Percentiles rank a stretch among this genome's conserved stretches.
These are phyloP conservation scores for Alternaria sp. DNA, from an alignment of 2,329 filamentous ascomycete species.

Conservation along the genomic window DNA sequence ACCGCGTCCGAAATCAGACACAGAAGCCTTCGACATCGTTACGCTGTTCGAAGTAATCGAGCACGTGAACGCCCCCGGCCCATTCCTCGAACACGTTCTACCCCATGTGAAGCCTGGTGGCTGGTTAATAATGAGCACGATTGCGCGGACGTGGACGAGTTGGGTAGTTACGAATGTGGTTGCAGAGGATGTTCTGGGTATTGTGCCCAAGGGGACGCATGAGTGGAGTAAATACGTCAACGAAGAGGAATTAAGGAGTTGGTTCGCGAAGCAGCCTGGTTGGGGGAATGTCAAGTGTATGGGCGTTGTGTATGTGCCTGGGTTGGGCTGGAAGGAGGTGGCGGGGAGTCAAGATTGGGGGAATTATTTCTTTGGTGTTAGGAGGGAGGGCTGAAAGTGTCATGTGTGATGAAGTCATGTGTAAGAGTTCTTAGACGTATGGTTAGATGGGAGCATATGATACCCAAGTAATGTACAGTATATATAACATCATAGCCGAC, in stretches of 20 bases:
- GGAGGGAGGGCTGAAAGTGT: slow-evolving; percentile 57
- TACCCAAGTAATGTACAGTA: slow-evolving; percentile 16
- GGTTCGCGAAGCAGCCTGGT: slow-evolving; percentile 52
- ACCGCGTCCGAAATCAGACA: slow-evolving; percentile 33
- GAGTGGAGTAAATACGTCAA: slow-evolving; percentile 98
- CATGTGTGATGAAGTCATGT: too few species aligned
- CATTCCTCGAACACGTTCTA: slow-evolving; percentile 74
- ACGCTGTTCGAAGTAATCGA: slow-evolving; percentile 94
- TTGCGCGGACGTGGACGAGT: slow-evolving; percentile 85
- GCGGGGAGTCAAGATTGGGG: slow-evolving; percentile 81
- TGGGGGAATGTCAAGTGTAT: slow-evolving; percentile 63
- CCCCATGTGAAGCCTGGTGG: slow-evolving; percentile 86
- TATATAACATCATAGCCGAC: slow-evolving; percentile 1
- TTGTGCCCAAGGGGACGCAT: slow-evolving; percentile 92
- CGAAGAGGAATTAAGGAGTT: slow-evolving; percentile 71
- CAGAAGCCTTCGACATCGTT: slow-evolving; percentile 74
- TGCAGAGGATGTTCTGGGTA: slow-evolving; percentile 84
- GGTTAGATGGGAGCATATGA: slow-evolving; percentile 2
- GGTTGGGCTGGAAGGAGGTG: slow-evolving; percentile 86
- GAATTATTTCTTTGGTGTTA: slow-evolving; percentile 95
- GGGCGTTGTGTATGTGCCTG: slow-evolving; percentile 90
- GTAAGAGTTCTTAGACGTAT: neutral
- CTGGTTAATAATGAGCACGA: slow-evolving; percentile 92
- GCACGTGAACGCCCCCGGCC: slow-evolving; percentile 78
- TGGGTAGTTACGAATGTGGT: slow-evolving; percentile 93